Conservation (phyloP, 139 green algal genomes). For the Auxenochlorella pyrenoidosa region DNA sequence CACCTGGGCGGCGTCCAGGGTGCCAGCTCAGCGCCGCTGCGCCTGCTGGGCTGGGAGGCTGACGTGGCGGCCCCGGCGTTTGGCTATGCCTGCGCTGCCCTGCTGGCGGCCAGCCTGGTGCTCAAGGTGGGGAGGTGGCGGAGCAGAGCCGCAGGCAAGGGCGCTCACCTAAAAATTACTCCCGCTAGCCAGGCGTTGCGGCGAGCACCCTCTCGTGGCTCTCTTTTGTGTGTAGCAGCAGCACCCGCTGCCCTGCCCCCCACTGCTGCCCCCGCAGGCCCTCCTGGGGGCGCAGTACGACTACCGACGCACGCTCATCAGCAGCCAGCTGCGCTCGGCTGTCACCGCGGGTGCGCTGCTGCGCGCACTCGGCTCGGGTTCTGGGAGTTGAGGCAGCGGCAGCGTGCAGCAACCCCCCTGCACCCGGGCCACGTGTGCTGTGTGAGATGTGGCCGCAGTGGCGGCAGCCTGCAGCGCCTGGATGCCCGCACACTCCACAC, state of each 20-base stretch:
- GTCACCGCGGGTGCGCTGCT: constrained; percentile 53
- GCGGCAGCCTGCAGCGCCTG: no score
- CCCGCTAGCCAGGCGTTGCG: no score
- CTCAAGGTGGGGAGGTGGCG: constrained; percentile 20
- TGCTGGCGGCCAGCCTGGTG: constrained; percentile 30
- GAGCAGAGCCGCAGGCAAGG: no score
- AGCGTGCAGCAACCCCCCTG: no score
- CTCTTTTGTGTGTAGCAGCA: no score
- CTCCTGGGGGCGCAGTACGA: constrained; percentile 78
- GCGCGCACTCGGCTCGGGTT: no score
- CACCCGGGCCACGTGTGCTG: no score
- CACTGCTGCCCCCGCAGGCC: constrained; percentile 36
- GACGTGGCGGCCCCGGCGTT: not conserved
- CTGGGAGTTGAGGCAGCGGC: no score
- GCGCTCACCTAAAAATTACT: no score
- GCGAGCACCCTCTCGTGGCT: no score
- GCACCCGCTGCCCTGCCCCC: not conserved
- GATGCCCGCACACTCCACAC: no score
- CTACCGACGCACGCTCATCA: constrained; percentile 63
- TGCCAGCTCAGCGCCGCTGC: not conserved
- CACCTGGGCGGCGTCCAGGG: constrained; percentile 44
- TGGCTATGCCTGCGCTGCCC: constrained; percentile 6
- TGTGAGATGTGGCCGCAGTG: no score
- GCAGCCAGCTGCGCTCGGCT: constrained; percentile 63
- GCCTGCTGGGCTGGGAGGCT: not conserved